A percentile compares a stretch with the other conserved stretches of the same genome.
These are phyloP conservation scores for Pseudoturritis turrita DNA, from an alignment of 345 rosid species.

Conservation along the genomic window DNA sequence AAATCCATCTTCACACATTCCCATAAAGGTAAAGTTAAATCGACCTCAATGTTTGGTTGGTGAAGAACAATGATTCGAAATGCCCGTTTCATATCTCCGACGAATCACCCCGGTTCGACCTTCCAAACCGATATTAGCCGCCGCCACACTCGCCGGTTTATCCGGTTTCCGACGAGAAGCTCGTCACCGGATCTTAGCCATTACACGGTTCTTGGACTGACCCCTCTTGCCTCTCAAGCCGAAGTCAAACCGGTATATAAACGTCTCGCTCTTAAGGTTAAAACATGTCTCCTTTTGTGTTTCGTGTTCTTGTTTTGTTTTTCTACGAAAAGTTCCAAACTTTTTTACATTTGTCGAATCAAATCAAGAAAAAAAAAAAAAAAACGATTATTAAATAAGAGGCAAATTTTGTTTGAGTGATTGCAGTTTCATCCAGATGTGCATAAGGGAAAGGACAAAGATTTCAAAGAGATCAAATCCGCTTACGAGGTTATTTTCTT, in stretches of 20 bases:
- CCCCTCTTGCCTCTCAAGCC: conserved; percentile 27
- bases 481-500: conserved; percentile 29
- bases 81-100: conserved; percentile 20
- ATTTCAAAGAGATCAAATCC: conserved; percentile 32
- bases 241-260: conserved; percentile 30
- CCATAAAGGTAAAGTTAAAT: background rate
- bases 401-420: background rate
- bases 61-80: conserved; percentile 27
- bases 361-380: background rate
- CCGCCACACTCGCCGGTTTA: background rate
- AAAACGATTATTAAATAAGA: background rate
- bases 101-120: conserved; percentile 11
- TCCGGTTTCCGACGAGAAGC: conserved; percentile 11
- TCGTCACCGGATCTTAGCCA: conserved; percentile 9
- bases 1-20: background rate
- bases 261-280: conserved; percentile 36
- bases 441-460: conserved; percentile 27
- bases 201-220: conserved; percentile 32
- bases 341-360: background rate
- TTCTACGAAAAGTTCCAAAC: background rate
- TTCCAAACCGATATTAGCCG: background rate
- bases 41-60: conserved; percentile 4
- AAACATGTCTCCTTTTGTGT: background rate
- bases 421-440: conserved; percentile 38
- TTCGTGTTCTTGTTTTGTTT: background rate